A percentile compares a stretch with the other conserved stretches of the same genome.
phyloP scores from a whole-genome alignment of 495 filamentous ascomycete genomes.

The Chaetomidium leptoderma region DNA sequence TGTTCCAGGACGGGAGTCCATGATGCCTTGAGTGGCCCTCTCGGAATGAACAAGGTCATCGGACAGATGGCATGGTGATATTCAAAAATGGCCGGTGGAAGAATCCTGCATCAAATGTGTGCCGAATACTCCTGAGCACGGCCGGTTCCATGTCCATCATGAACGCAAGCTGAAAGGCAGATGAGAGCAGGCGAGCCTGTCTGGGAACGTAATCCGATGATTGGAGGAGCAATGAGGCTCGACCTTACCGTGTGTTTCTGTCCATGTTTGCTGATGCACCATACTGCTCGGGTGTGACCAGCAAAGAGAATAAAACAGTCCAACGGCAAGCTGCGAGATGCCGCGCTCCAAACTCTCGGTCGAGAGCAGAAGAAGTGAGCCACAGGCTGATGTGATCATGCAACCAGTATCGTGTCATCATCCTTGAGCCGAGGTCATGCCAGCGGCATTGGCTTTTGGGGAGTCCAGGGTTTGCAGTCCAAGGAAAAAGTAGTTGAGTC shows the following conservation, averaged over 20 bases:
- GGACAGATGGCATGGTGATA: not conserved
- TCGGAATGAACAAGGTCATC: not conserved
- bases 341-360: not conserved
- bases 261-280: not conserved
- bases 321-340: not conserved
- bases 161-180: not conserved
- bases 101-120: not conserved
- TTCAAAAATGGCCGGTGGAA: not conserved
- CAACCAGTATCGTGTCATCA: not conserved
- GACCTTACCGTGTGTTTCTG: constrained; percentile 12
- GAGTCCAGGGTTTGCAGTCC: not conserved
- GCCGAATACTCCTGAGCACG: not conserved
- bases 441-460: not conserved
- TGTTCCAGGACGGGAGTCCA: not conserved
- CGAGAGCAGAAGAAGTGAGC: not conserved
- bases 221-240: not conserved
- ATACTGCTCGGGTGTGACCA: not conserved
- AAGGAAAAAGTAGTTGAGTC: not conserved
- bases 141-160: not conserved
- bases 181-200: not conserved
- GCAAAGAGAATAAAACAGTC: constrained; percentile 1
- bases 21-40: not conserved
- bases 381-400: not conserved
- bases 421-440: not conserved
- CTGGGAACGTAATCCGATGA: not conserved